Evolutionary conservation across 805 yeast genomes (phyloP).

Genomic region (Kockiozyma suomiensis): DNA sequence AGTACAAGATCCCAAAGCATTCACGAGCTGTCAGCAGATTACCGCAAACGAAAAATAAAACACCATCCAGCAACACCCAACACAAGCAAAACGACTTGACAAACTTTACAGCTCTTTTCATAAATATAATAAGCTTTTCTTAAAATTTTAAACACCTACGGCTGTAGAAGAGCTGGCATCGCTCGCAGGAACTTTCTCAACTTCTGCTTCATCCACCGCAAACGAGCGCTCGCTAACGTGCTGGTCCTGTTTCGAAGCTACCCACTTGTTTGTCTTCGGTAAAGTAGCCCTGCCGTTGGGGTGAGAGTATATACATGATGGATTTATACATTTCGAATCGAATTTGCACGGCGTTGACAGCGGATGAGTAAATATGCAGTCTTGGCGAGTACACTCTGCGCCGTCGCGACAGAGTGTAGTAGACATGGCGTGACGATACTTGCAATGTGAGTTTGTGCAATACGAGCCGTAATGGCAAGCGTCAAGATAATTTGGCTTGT

Average conservation of each 20-base stretch:
- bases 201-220: slow-evolving; percentile 22
- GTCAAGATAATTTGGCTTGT: slow-evolving; percentile 52
- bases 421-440: slow-evolving; percentile 80
- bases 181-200: background rate
- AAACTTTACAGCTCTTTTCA: too few species aligned
- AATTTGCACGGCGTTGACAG: slow-evolving; percentile 77
- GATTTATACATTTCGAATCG: slow-evolving; percentile 73
- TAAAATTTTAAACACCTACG: background rate
- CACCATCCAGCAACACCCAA: background rate
- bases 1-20: background rate
- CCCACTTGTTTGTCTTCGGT: slow-evolving; percentile 23
- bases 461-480: slow-evolving; percentile 78
- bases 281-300: slow-evolving; percentile 58
- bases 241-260: background rate
- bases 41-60: background rate
- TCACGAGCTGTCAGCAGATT: background rate
- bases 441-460: slow-evolving; percentile 79
- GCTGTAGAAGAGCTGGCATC: background rate
- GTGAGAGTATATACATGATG: slow-evolving; percentile 71
- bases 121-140: too few species aligned
- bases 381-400: slow-evolving; percentile 70
- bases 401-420: slow-evolving; percentile 81
- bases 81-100: background rate
- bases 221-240: slow-evolving; percentile 25
- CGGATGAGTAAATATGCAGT: slow-evolving; percentile 85